These are phyloP conservation scores for Picea abies DNA, from an alignment of 83 land plant genomes.

Conservation along the genomic window DNA sequence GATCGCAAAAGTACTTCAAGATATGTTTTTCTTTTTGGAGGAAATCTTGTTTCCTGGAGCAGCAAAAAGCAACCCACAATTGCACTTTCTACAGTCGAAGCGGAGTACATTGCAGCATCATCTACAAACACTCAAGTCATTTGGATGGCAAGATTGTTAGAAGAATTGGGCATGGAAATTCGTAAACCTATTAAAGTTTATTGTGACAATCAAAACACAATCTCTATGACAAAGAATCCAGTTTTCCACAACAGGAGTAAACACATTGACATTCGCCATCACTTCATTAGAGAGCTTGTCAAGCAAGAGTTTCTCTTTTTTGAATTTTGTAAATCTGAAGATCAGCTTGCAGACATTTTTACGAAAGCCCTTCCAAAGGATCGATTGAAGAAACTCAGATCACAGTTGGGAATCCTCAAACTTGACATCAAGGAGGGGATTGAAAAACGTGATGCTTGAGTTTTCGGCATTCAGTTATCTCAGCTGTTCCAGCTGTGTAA, in stretches of 20 bases:
- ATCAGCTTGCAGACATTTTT: neutral
- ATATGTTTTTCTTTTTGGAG: neutral
- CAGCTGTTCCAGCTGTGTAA: too few species aligned
- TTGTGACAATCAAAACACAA: neutral
- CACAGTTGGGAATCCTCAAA: too few species aligned
- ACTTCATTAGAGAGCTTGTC: neutral
- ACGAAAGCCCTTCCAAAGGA: neutral
- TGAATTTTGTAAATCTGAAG: neutral
- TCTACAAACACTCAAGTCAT: neutral
- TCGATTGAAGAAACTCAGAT: too few species aligned
- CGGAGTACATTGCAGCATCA: neutral
- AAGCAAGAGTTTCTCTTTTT: neutral
- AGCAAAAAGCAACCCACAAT: slow-evolving; percentile 2
- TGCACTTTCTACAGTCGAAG: neutral
- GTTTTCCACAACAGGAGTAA: neutral
- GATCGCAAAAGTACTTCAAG: neutral
- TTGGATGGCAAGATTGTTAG: neutral
- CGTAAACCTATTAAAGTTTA: neutral
- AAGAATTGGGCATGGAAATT: neutral
- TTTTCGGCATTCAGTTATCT: too few species aligned
- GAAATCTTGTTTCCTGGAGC: neutral
- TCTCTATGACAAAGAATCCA: neutral
- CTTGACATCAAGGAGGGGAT: too few species aligned
- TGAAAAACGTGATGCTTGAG: too few species aligned
- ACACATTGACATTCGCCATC: neutral